These are phyloP conservation scores for Exophiala bonariae DNA, from an alignment of 2,329 filamentous ascomycete species.

Conservation along the genomic window DNA sequence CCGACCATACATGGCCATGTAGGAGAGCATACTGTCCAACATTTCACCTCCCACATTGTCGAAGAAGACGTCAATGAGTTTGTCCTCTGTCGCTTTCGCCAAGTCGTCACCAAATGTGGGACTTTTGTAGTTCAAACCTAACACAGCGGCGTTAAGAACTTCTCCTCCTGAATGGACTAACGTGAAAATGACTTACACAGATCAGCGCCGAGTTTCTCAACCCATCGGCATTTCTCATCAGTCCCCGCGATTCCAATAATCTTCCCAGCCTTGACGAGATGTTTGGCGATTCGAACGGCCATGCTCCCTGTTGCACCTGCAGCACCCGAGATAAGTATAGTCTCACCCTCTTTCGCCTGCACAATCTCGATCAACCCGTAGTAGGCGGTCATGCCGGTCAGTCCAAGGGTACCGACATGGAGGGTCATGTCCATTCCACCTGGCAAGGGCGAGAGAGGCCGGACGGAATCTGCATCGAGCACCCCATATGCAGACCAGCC, in stretches of 20 bases:
- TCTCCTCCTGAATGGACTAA: no score
- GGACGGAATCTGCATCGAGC: slow-evolving; percentile 24
- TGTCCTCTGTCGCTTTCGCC: slow-evolving; percentile 7
- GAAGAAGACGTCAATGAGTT: slow-evolving; percentile 70
- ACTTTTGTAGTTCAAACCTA: slow-evolving; percentile 65
- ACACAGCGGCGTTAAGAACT: no score
- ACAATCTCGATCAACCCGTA: slow-evolving; percentile 70
- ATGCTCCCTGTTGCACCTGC: slow-evolving; percentile 75
- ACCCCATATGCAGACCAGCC: slow-evolving; percentile 45
- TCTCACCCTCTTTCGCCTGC: slow-evolving; percentile 65
- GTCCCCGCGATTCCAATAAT: slow-evolving; percentile 66
- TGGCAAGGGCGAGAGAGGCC: slow-evolving; percentile 4
- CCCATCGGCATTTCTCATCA: slow-evolving; percentile 66
- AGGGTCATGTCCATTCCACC: slow-evolving; percentile 18
- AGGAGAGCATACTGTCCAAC: slow-evolving; percentile 16
- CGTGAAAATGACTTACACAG: no score
- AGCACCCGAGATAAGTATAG: slow-evolving; percentile 73
- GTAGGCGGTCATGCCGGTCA: slow-evolving; percentile 67
- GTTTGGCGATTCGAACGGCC: slow-evolving; percentile 45
- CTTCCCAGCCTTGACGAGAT: slow-evolving; percentile 61
- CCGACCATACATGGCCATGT: slow-evolving; percentile 13
- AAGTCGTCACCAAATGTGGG: slow-evolving; percentile 53
- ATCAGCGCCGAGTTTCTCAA: slow-evolving; percentile 62
- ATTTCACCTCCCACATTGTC: slow-evolving; percentile 53
- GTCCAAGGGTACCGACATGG: slow-evolving; percentile 42